Conservation (phyloP, 441 rosid genomes). For the Metrosideros polymorpha region DNA sequence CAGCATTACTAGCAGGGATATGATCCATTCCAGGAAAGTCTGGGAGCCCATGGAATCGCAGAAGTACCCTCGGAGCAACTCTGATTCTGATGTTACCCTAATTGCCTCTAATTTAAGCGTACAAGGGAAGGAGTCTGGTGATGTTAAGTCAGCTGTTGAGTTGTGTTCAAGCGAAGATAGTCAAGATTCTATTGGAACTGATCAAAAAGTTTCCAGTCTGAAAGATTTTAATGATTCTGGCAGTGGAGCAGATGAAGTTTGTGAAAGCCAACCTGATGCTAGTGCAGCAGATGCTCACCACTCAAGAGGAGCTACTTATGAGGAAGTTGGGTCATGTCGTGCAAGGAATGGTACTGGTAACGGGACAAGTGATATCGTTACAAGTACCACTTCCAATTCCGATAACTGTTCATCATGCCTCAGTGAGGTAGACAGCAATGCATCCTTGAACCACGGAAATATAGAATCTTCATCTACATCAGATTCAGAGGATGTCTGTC, state of each 20-base stretch:
- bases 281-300: slow-evolving; percentile 18
- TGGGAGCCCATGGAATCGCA: slow-evolving; percentile 72
- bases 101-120: slow-evolving; percentile 32
- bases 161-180: slow-evolving; percentile 21
- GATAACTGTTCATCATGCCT: slow-evolving; percentile 81
- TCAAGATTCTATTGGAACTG: slow-evolving; percentile 23
- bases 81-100: slow-evolving; percentile 43
- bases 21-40: slow-evolving; percentile 36
- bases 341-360: slow-evolving; percentile 3
- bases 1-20: slow-evolving; percentile 31
- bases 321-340: slow-evolving; percentile 23
- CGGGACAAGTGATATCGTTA: slow-evolving; percentile 30
- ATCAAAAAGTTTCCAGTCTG: slow-evolving; percentile 16
- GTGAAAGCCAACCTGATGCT: slow-evolving; percentile 13
- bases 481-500: slow-evolving; percentile 78
- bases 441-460: slow-evolving; percentile 56
- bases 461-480: slow-evolving; percentile 66
- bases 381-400: slow-evolving; percentile 48
- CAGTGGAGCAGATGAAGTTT: slow-evolving; percentile 13
- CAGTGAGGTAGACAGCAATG: slow-evolving; percentile 73
- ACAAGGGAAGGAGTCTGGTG: slow-evolving; percentile 22
- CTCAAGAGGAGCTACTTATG: slow-evolving; percentile 20
- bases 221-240: slow-evolving; percentile 14
- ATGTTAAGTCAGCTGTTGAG: slow-evolving; percentile 25
- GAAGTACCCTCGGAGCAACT: slow-evolving; percentile 49